These are phyloP conservation scores for Thalassiosira pacifica DNA, from an alignment of 352 stramenopile species.

Conservation along the genomic window DNA sequence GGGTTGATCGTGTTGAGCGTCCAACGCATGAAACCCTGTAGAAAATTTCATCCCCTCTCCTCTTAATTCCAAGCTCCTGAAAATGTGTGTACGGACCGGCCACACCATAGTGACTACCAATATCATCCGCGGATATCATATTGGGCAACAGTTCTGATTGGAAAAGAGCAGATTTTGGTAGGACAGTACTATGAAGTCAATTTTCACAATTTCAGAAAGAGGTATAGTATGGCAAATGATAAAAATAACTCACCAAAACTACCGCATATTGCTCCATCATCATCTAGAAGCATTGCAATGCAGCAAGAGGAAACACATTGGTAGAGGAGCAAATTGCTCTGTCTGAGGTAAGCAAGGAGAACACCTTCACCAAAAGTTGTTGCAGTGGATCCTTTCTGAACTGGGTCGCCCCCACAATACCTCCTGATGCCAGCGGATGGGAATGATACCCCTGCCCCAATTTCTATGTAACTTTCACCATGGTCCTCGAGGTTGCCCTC, in stretches of 20 bases:
- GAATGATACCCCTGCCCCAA: slow-evolving; percentile 71
- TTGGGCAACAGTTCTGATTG: slow-evolving; percentile 76
- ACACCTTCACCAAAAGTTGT: slow-evolving; percentile 78
- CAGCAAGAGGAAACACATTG: slow-evolving; percentile 77
- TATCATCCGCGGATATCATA: slow-evolving; percentile 67
- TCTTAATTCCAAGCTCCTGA: slow-evolving; percentile 76
- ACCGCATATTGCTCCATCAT: slow-evolving; percentile 68
- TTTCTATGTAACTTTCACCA: slow-evolving; percentile 81
- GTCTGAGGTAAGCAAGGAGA: slow-evolving; percentile 68
- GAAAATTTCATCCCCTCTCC: slow-evolving; percentile 51
- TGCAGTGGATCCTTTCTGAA: slow-evolving; percentile 51
- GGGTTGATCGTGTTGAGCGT: slow-evolving; percentile 65
- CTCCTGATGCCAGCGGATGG: slow-evolving; percentile 68
- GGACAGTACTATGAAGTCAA: background rate
- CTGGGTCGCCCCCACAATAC: slow-evolving; percentile 49
- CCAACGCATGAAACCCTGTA: slow-evolving; percentile 78
- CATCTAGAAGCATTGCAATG: slow-evolving; percentile 76
- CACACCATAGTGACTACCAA: slow-evolving; percentile 67
- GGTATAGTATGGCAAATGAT: background rate
- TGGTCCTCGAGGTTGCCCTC: slow-evolving; percentile 74
- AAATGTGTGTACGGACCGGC: slow-evolving; percentile 80
- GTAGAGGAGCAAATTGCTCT: slow-evolving; percentile 82
- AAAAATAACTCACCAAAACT: slow-evolving; percentile 71
- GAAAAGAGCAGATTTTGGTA: background rate
- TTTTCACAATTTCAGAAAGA: background rate